phyloP scores from a whole-genome alignment of 192 early-diverging fungal genomes.

The Entomortierella chlamydospora region DNA sequence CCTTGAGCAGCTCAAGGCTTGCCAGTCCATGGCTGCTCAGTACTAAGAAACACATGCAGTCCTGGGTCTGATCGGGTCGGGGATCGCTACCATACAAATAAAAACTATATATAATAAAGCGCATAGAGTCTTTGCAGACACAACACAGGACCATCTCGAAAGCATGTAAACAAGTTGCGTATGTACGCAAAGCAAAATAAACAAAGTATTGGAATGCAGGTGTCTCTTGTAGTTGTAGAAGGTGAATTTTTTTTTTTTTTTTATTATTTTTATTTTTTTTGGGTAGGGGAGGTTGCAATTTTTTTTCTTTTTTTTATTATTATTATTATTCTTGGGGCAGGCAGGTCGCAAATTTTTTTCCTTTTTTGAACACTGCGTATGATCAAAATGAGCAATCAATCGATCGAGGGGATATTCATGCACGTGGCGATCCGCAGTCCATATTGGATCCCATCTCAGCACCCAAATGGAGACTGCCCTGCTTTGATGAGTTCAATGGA shows the following conservation, averaged over 20 bases:
- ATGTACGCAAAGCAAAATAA: too few relatives aligned
- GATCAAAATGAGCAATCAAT: neutral
- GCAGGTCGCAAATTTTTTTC: conserved; percentile 1
- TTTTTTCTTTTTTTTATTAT: conserved; percentile 6
- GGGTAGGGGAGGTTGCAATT: neutral
- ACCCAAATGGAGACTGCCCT: conserved; percentile 33
- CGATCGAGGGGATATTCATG: too few relatives aligned
- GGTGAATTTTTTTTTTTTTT: too few relatives aligned
- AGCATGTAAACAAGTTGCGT: too few relatives aligned
- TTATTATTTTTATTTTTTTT: neutral
- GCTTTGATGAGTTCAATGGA: conserved; percentile 38
- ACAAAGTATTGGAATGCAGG: too few relatives aligned
- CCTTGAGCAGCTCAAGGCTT: conserved; percentile 88
- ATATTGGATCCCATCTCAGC: neutral
- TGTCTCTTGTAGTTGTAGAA: too few relatives aligned
- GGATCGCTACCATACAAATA: neutral
- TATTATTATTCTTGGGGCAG: neutral
- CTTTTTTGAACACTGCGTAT: neutral
- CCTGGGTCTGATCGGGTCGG: too few relatives aligned
- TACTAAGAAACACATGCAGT: conserved; percentile 47
- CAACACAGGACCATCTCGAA: neutral
- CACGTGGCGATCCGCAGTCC: too few relatives aligned
- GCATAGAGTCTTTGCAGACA: neutral
- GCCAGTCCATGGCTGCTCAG: conserved; percentile 56
- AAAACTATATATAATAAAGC: neutral